These are phyloP conservation scores for Linanthus parryae DNA, from an alignment of 148 eudicot species.

Conservation along the genomic window DNA sequence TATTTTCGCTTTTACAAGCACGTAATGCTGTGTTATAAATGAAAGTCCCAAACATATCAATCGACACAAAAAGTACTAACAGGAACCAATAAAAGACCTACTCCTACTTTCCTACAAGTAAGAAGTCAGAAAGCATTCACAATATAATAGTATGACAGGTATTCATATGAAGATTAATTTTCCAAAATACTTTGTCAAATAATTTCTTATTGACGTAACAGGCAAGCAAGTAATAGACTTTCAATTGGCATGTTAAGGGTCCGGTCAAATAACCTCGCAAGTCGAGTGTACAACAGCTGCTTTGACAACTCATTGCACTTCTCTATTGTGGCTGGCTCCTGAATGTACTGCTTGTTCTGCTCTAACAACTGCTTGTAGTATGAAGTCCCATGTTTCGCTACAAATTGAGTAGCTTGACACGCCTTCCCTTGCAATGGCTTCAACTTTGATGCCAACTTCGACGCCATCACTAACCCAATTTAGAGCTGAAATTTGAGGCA, in stretches of 20 bases:
- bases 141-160: no score
- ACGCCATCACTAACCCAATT: slow-evolving; percentile 23
- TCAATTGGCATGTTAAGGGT: no score
- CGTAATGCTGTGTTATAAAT: no score
- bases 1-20: no score
- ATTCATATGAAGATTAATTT: no score
- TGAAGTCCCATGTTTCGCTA: slow-evolving; percentile 31
- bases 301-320: slow-evolving; percentile 38
- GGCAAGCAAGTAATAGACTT: not conserved
- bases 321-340: slow-evolving; percentile 40
- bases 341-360: slow-evolving; percentile 44
- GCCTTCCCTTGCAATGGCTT: slow-evolving; percentile 38
- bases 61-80: no score
- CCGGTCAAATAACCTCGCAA: slow-evolving; percentile 35
- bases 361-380: slow-evolving; percentile 46
- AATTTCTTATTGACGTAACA: no score
- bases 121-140: no score
- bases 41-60: no score
- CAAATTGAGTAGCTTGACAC: slow-evolving; percentile 25
- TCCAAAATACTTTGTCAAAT: no score
- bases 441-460: slow-evolving; percentile 33
- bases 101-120: no score
- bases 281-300: slow-evolving; percentile 47
- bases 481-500: slow-evolving; percentile 3
- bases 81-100: no score